A percentile compares a stretch with the other conserved stretches of the same genome.
Conservation (phyloP, 768 basidiomycete genomes). For the Pleurotus platypus region DNA sequence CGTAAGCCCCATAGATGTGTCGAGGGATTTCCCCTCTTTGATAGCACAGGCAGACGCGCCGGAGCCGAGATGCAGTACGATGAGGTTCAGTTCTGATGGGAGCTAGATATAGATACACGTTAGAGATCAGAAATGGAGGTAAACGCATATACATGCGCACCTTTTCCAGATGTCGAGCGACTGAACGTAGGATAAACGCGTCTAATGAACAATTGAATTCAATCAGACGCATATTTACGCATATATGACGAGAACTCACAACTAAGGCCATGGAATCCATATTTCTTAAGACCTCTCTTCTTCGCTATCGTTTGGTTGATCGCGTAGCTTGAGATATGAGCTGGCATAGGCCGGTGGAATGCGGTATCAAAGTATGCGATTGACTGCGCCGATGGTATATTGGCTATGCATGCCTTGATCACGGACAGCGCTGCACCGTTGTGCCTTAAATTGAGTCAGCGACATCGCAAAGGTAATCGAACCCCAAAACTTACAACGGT, state of each 20-base stretch:
- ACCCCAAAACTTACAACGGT: conserved; percentile 54
- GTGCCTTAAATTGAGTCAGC: conserved; percentile 34
- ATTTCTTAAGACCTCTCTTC: conserved; percentile 74
- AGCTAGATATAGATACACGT: conserved; percentile 22
- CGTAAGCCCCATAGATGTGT: conserved; percentile 92
- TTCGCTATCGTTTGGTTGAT: conserved; percentile 62
- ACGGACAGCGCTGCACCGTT: conserved; percentile 61
- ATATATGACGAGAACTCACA: conserved; percentile 34
- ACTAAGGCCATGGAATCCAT: conserved; percentile 88
- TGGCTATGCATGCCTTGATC: conserved; percentile 55
- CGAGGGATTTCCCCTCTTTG: conserved; percentile 65
- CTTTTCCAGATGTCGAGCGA: conserved; percentile 58
- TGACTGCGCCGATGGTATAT: conserved; percentile 64
- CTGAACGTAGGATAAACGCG: conserved; percentile 62
- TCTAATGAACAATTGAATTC: conserved; percentile 31
- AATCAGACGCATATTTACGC: background rate
- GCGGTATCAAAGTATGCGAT: conserved; percentile 89
- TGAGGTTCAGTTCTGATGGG: conserved; percentile 57
- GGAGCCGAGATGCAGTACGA: conserved; percentile 86
- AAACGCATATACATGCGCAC: conserved; percentile 18
- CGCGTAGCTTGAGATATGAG: conserved; percentile 76
- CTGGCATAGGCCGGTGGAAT: conserved; percentile 76
- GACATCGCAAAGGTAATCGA: background rate
- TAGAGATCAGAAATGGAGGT: background rate
- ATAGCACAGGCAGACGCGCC: conserved; percentile 85